A percentile compares a stretch with the other conserved stretches of the same genome.
Evolutionary conservation across 495 filamentous ascomycete genomes (phyloP).

Genomic region (Aspergillus coremiiformis): DNA sequence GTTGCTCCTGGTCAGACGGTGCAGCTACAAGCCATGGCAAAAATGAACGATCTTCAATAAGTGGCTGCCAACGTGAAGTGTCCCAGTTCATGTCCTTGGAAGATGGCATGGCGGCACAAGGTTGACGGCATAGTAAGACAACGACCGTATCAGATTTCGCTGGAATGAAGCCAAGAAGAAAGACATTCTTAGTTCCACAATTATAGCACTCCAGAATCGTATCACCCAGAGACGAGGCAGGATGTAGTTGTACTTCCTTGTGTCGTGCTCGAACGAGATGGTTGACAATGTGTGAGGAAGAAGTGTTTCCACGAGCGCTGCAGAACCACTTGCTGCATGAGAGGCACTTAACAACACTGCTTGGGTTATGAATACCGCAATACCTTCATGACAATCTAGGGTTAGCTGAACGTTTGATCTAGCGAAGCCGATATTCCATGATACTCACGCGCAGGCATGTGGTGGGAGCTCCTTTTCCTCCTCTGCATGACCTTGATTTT

Average conservation of each 20-base stretch:
- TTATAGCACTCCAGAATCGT: constrained; percentile 99
- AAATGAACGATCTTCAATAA: constrained; percentile 96
- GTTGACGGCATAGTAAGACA: constrained; percentile 91
- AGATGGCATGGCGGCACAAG: constrained; percentile 86
- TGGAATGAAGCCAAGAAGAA: constrained; percentile 98
- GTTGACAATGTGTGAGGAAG: constrained; percentile 96
- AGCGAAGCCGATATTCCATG: not conserved
- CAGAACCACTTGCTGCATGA: constrained; percentile 99
- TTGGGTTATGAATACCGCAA: constrained; percentile 93
- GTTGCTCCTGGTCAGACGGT: constrained; percentile 90
- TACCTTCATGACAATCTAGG: constrained; percentile 50
- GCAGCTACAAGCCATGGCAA: constrained; percentile 86
- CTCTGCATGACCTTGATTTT: constrained; percentile 56
- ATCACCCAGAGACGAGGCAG: constrained; percentile 89
- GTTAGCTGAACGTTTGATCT: constrained; percentile 11
- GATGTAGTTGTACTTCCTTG: constrained; percentile 97
- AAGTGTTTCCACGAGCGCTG: constrained; percentile 93
- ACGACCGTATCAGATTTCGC: constrained; percentile 98
- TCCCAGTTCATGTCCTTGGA: constrained; percentile 99
- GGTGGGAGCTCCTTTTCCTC: constrained; percentile 89
- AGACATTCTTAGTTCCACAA: constrained; percentile 98
- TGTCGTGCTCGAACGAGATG: constrained; percentile 95
- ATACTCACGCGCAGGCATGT: constrained; percentile 91
- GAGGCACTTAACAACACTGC: constrained; percentile 93
- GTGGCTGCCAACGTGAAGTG: constrained; percentile 92